Evolutionary conservation across 768 basidiomycete genomes (phyloP), one percentile per base, ranked within the genome.

Genomic region (Mycena capillaripes): DNA sequence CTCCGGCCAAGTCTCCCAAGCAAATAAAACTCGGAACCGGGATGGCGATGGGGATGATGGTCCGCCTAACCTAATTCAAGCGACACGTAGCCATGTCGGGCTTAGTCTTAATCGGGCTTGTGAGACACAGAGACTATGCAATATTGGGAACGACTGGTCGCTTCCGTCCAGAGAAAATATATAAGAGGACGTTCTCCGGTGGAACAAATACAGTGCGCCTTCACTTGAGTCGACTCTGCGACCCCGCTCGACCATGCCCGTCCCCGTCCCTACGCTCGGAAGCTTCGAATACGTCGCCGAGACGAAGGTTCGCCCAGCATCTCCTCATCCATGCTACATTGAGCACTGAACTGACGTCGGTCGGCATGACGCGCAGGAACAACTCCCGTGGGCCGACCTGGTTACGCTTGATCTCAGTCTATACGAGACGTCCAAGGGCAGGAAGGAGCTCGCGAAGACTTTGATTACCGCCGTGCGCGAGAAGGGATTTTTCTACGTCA

Each of bases 401-500:
- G 77, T 83, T 73, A 86, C 86, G 2, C 75, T 89, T 46, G 88
- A 89, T 74, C 80, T 89, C 42, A 81, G 82, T 61, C 73, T 81
- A 27, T 84, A 81, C 74, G 77, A 73, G n/a, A 83, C 82, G 2
- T 80, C 82, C 1, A 83, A 86, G 71, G 87, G 86, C 58, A 85
- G 83, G 67, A 78, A 82, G 53, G 72, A 83, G 70, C 85, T 86
- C 23, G 84, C 86, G 1, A 55, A 83, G 62, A 82, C 77, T 12
- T 81, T 88, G 34, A 82, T 88, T 74, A 77, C 82, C 48, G 87
- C 85, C 16, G 81, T 88, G 32, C 83, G 85, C 34, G 83, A 84
- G 73, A 84, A 87, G 69, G 86, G 86, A 16, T 87, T 87, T 80
- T 88, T 87, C 83, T 88, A 87, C 76, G 86, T 88, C 42, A 86